phyloP scores from a whole-genome alignment of 108 stramenopile genomes.

The Cyclostephanos tholiformis region DNA sequence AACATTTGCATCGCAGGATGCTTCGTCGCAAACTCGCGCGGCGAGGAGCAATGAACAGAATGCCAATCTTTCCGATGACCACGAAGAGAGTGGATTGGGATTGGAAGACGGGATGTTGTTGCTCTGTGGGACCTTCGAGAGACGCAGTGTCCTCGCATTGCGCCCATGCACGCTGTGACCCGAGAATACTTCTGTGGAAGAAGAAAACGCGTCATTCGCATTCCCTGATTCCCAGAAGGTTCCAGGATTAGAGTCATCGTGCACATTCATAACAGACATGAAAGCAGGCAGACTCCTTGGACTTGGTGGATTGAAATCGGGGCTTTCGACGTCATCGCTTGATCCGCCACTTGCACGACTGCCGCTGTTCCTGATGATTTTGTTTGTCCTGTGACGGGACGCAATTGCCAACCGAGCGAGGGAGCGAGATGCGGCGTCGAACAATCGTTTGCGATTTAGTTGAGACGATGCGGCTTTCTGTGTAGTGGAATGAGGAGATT shows the following conservation, averaged over 20 bases:
- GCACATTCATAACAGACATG: conserved; percentile 50
- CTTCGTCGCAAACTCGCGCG: conserved; percentile 28
- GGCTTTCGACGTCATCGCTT: conserved; percentile 10
- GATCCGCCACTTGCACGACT: background rate
- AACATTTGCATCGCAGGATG: conserved; percentile 1
- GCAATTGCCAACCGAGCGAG: conserved; percentile 44
- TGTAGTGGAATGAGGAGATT: conserved; percentile 27
- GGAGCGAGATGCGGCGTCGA: conserved; percentile 43
- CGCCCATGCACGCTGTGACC: conserved; percentile 47
- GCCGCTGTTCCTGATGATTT: conserved; percentile 5
- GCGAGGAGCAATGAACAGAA: conserved; percentile 26
- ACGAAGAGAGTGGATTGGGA: conserved; percentile 6
- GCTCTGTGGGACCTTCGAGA: conserved; percentile 3
- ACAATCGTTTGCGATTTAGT: conserved; percentile 31
- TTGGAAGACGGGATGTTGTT: background rate
- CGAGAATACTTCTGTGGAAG: conserved; percentile 20
- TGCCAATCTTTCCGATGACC: conserved; percentile 31
- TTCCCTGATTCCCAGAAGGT: conserved; percentile 9
- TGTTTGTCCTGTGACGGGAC: conserved; percentile 13
- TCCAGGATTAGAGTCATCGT: conserved; percentile 6
- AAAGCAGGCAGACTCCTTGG: conserved; percentile 43
- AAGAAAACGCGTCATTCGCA: background rate
- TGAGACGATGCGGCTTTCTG: conserved; percentile 34
- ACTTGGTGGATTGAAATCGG: conserved; percentile 40
- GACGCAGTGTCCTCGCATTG: conserved; percentile 33